Evolutionary conservation across 2,329 filamentous ascomycete genomes (phyloP).

Genomic region (Diplocarpon rosae): DNA sequence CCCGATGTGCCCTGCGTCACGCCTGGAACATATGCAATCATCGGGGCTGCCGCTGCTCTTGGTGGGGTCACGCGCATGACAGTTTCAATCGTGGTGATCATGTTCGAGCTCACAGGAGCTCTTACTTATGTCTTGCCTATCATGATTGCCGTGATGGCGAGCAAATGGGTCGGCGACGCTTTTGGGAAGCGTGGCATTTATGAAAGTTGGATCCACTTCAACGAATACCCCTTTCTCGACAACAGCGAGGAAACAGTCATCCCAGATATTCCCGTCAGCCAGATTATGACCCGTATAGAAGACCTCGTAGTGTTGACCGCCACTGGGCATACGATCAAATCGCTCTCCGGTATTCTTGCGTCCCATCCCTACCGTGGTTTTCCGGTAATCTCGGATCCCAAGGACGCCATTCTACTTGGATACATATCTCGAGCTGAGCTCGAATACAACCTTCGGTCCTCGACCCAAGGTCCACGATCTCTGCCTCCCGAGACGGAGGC

Average conservation of each 20-base stretch:
- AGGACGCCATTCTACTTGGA: constrained; percentile 70
- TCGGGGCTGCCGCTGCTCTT: constrained; percentile 89
- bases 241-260: constrained; percentile 70
- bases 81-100: constrained; percentile 96
- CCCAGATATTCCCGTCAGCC: constrained; percentile 74
- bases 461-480: constrained; percentile 42
- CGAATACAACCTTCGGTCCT: constrained; percentile 63
- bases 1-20: constrained; percentile 82
- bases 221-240: constrained; percentile 91
- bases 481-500: constrained; percentile 64
- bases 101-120: constrained; percentile 96
- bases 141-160: constrained; percentile 97
- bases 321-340: constrained; percentile 75
- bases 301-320: constrained; percentile 83
- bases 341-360: constrained; percentile 58
- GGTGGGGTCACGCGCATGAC: constrained; percentile 93
- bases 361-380: constrained; percentile 79
- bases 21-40: constrained; percentile 90
- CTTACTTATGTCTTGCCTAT: constrained; percentile 94
- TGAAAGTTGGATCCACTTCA: constrained; percentile 94
- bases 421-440: constrained; percentile 93
- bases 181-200: constrained; percentile 92
- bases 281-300: constrained; percentile 87
- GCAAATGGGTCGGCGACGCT: constrained; percentile 96
- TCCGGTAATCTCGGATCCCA: constrained; percentile 71